Base-by-base conservation (phyloP, 2,329 filamentous ascomycete species). In the Eurotiales sp. region DNA sequence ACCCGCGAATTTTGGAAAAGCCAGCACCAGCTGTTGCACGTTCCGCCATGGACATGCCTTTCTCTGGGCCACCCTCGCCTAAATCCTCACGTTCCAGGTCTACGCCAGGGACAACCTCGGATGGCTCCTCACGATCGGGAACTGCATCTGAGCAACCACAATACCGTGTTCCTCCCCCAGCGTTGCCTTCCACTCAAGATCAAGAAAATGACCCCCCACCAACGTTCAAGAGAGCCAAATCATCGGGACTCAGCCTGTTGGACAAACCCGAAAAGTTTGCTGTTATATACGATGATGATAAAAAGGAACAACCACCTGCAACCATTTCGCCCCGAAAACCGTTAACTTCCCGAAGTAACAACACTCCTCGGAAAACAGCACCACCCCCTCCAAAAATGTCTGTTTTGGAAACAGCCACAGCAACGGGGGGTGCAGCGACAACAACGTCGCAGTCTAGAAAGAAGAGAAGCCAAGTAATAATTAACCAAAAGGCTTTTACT, bases 331-430 rank as follows among this genome's bases (percentile, higher is more conserved):
- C 73, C 15, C 65, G 75, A 25, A 72, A 69, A 55, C 70, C 76
- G 12, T 68, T 86, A 8, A 77, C 77, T 12, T 67, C 72, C 6
- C 74, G 80, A 55, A 83, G 77, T 60, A 79, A 75, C 52, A 86
- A 86, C 61, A 96, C 90, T 3, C 90, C 90, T 10, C 87, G 83
- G 61, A 79, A 90, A 59, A 80, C 86, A 22, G 80, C 87, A 19
- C 89, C 89, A 2, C 86, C 77, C 2, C 90, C 90, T 7, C 92
- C 93, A 1, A 97, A 96, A 70, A 97, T 97, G 92, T 93, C 88
- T 1, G 87, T 96, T 7, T 74, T 96, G n/a, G 90, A 97, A 59
- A 86, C 91, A 3, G 92, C 90, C 2, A 96, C 92, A 1, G 83
- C 87, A 1, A 85, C 85, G 10, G 90, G 87, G 3, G 91, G 91